Base-by-base conservation (phyloP, 2,329 filamentous ascomycete genomes). In the Penicillium thymicola region DNA sequence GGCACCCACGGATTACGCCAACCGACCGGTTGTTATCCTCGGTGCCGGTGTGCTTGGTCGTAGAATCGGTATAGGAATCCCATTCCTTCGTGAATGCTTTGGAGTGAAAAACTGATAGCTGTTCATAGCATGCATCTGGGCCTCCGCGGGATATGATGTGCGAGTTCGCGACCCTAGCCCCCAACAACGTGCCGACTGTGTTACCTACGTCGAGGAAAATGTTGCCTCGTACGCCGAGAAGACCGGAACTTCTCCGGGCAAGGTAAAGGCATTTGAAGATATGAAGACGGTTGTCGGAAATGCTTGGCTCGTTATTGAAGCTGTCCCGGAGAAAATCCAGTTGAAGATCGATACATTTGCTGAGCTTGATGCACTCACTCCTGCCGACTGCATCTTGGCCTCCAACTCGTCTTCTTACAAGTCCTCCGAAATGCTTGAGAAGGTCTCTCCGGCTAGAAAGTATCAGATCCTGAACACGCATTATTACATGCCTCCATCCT, bases 231-330 rank as follows among this genome's bases (percentile, higher is more conserved):
- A 72, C 50, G 70, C 73, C 48, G 54, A 63, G 5, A 57, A 64
- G 4, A 69, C 69, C 2, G 62, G 59, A 28, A 64, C 64, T 0
- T 57, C 63, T 23, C 68, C 68, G 48, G 77, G 75, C 1, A 65
- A 55, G 0, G 63, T 70, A 0, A 49, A 65, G 11, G 70, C 70
- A 2, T 71, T 75, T n/a, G 68, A 73, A 5, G 70, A 75, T 30
- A 61, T 82, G 2, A 55, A 70, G 9, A 50, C 62, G 0, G 77
- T 80, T 0, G 75, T 83, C 5, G 50, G 65, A 1, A 67, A 78
- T 34, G 76, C 80, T 4, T 85, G 79, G 82, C 71, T 82, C 7
- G 77, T 82, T n/a, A 75, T 82, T 55, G 82, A 82, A 65, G 79
- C 76, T 14, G 76, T 84, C 0, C 81, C 80, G 0, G 82, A 83